Conservation (phyloP, 495 filamentous ascomycete species). For the Penicillium malachiteum region DNA sequence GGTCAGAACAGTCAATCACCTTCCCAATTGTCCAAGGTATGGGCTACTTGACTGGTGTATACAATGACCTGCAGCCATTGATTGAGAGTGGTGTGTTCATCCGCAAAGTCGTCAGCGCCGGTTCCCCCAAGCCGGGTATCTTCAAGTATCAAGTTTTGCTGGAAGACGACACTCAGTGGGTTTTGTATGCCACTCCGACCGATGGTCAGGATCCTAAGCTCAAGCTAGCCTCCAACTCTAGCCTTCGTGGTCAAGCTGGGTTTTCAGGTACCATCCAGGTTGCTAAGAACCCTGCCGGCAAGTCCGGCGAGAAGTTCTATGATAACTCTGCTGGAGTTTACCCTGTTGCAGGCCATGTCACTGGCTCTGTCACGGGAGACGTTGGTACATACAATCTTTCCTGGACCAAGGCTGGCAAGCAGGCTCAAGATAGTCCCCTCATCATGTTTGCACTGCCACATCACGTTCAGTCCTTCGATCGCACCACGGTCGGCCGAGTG, state of each 20-base stretch:
- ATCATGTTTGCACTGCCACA: slow-evolving; percentile 92
- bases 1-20: slow-evolving; percentile 57
- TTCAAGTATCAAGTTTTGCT: slow-evolving; percentile 74
- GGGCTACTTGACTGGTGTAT: slow-evolving; percentile 82
- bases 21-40: slow-evolving; percentile 90
- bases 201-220: slow-evolving; percentile 48
- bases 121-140: slow-evolving; percentile 58
- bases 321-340: slow-evolving; percentile 78
- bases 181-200: slow-evolving; percentile 69
- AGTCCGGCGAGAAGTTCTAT: slow-evolving; percentile 62
- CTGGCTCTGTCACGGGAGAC: slow-evolving; percentile 57
- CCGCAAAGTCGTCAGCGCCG: slow-evolving; percentile 58
- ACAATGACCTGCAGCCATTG: slow-evolving; percentile 64
- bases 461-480: slow-evolving; percentile 73
- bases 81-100: slow-evolving; percentile 76
- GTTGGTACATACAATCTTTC: slow-evolving; percentile 69
- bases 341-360: slow-evolving; percentile 58
- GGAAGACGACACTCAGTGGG: slow-evolving; percentile 73
- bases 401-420: slow-evolving; percentile 66
- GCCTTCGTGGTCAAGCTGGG: slow-evolving; percentile 48
- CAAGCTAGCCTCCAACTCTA: slow-evolving; percentile 44
- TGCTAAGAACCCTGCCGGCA: slow-evolving; percentile 65
- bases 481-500: slow-evolving; percentile 50
- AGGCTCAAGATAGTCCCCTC: slow-evolving; percentile 43
- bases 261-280: slow-evolving; percentile 77